Evolutionary conservation across 257 asterid species (phyloP), one percentile per base, ranked within the genome.

Genomic region (Fraxinus americana): DNA sequence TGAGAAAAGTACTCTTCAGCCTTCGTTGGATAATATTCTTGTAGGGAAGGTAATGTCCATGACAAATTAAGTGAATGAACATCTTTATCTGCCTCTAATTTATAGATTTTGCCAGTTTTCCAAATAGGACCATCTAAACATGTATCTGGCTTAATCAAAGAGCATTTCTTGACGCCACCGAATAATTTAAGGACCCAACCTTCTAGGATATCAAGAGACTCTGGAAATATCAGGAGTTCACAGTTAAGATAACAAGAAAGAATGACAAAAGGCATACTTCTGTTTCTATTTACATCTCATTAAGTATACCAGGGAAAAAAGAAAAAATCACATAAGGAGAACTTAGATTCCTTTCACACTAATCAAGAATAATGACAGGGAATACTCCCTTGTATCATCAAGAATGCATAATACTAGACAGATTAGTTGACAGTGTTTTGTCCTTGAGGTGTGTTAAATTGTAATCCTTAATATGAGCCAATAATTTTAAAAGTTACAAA

Each of bases 1-100:
- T 93, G 96, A 82, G 96, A 94, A 23, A 93, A 81, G 84, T 95
- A 95, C 77, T 93, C 98, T 87, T 93, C 99, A 81, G 92, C 91
- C 85, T 90, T 95, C 83, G 89, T 93, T 86, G 86, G 74, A 81
- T 95, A 95, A 77, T 91, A 93, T 75, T 88, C 89, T 74, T 88
- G 88, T 69, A 95, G 85, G 63, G 96, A 93, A 84, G 98, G 98
- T 84, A 95, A 80, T 61, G 96, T 87, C 98, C 98, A 95, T 78
- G 93, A 85, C 74, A 95, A 87, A 59, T 89, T 97, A 73, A 95
- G 97, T 80, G 87, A 81, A 85, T 95, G 99, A 78, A 93, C 92
- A 85, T 95, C 99, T 87, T 86, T 89, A 77, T 93, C 96, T 21
- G 98, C 97, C 87, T 90, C 92, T 82, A 93, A 87, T 91, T 92